Conservation (phyloP, 371 early-diverging fungal species). For the Lichtheimia hyalospora region DNA sequence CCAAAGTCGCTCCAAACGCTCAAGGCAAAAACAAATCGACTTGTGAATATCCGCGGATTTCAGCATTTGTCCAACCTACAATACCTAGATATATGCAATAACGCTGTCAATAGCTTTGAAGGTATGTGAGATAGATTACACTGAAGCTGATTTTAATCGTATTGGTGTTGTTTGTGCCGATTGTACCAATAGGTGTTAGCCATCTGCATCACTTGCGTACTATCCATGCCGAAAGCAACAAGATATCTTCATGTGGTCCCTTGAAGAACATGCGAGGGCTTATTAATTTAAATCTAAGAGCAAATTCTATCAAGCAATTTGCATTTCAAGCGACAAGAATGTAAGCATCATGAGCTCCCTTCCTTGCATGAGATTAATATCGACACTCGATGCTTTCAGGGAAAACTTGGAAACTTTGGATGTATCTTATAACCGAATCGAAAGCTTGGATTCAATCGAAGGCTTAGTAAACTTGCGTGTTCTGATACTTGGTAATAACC, state of each 20-base stretch:
- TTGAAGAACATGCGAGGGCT: conserved; percentile 43
- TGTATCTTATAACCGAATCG: conserved; percentile 52
- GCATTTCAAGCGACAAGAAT: conserved; percentile 30
- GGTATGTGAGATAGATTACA: conserved; percentile 16
- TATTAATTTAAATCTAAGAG: conserved; percentile 39
- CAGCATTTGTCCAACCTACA: conserved; percentile 39
- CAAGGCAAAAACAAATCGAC: conserved; percentile 9
- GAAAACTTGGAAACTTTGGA: conserved; percentile 52
- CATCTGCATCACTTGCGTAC: conserved; percentile 37
- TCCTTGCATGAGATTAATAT: neutral
- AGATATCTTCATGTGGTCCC: conserved; percentile 37
- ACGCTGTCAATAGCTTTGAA: conserved; percentile 40
- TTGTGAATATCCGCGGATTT: conserved; percentile 41
- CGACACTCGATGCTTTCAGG: conserved; percentile 8
- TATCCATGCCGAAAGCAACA: conserved; percentile 50
- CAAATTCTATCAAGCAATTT: conserved; percentile 39
- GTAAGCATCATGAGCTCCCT: conserved; percentile 21
- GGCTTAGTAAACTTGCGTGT: conserved; percentile 32
- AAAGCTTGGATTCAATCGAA: conserved; percentile 46
- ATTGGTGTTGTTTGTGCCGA: too few relatives aligned
- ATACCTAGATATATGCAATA: conserved; percentile 50
- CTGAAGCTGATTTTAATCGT: too few relatives aligned
- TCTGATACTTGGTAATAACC: conserved; percentile 39
- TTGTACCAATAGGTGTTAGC: too few relatives aligned
- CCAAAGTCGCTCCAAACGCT: neutral